phyloP scores from a whole-genome alignment of 73 alveolate genomes.

The Paramecium primaurelia region DNA sequence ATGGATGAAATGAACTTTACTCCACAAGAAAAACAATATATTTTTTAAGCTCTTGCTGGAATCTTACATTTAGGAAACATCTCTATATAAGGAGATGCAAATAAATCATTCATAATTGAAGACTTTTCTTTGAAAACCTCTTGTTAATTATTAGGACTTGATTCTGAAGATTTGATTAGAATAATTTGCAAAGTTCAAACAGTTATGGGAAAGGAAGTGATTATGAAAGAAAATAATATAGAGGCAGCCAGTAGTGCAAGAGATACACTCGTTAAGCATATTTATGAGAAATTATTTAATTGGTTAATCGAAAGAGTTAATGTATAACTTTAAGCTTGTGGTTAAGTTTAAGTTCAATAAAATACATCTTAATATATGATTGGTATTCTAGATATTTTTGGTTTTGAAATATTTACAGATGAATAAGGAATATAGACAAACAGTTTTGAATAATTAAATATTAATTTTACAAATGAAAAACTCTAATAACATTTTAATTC shows the following conservation, averaged over 20 bases:
- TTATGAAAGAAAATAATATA: conserved; percentile 52
- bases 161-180: background rate
- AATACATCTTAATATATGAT: background rate
- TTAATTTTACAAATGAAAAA: conserved; percentile 94
- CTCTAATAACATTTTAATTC: conserved; percentile 89
- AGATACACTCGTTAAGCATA: conserved; percentile 90
- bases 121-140: conserved; percentile 54
- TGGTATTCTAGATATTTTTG: conserved; percentile 88
- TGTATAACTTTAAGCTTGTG: background rate
- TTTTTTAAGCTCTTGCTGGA: background rate
- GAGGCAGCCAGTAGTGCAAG: conserved; percentile 69
- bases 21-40: conserved; percentile 55
- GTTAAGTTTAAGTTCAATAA: background rate
- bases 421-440: conserved; percentile 66
- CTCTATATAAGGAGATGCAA: conserved; percentile 79
- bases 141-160: conserved; percentile 72
- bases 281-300: conserved; percentile 89
- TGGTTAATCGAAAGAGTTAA: conserved; percentile 80
- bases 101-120: conserved; percentile 56
- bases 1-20: conserved; percentile 24
- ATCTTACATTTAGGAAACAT: conserved; percentile 18
- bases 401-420: conserved; percentile 88
- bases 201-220: conserved; percentile 43
- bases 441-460: conserved; percentile 92
- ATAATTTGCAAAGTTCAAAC: conserved; percentile 49